Evolutionary conservation across 2,329 filamentous ascomycete species (phyloP).

Genomic region (Triangularia setosa): DNA sequence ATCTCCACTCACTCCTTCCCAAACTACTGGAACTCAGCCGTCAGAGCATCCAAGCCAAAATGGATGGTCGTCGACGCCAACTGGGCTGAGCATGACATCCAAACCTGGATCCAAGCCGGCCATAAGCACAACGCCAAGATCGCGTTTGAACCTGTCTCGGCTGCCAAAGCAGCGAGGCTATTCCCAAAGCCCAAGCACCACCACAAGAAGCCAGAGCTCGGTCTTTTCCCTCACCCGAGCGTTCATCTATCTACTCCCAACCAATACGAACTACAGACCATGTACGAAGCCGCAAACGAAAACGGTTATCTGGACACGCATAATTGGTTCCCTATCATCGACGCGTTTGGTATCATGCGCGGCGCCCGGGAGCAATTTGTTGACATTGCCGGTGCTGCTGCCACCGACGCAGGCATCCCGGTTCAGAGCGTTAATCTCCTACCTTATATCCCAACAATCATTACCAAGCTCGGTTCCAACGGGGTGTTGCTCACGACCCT

Average conservation of each 20-base stretch:
- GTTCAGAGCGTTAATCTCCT: slow-evolving; percentile 80
- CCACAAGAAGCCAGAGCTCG: slow-evolving; percentile 30
- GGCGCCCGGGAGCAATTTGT: slow-evolving; percentile 69
- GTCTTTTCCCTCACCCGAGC: slow-evolving; percentile 57
- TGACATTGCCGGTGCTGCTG: slow-evolving; percentile 57
- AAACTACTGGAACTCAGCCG: slow-evolving; percentile 56
- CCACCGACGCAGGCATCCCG: slow-evolving; percentile 78
- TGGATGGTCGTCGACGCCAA: slow-evolving; percentile 87
- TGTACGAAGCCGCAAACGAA: slow-evolving; percentile 67
- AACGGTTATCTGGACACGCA: slow-evolving; percentile 64
- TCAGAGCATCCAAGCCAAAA: slow-evolving; percentile 56
- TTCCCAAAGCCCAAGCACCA: slow-evolving; percentile 46
- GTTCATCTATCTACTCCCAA: slow-evolving; percentile 81
- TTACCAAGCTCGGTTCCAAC: slow-evolving; percentile 75
- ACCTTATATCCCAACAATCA: slow-evolving; percentile 79
- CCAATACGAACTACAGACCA: slow-evolving; percentile 71
- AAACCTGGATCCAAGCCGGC: slow-evolving; percentile 62
- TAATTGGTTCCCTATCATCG: slow-evolving; percentile 76
- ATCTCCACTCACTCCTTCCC: slow-evolving; percentile 56
- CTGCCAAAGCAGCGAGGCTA: slow-evolving; percentile 67
- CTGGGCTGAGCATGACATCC: slow-evolving; percentile 66
- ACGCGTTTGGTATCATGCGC: slow-evolving; percentile 71
- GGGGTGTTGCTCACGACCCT: slow-evolving; percentile 75
- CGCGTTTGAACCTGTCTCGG: slow-evolving; percentile 87
- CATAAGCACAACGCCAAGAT: slow-evolving; percentile 55